Conservation (phyloP, 139 green algal genomes). For the Astrephomene gubernaculifera region DNA sequence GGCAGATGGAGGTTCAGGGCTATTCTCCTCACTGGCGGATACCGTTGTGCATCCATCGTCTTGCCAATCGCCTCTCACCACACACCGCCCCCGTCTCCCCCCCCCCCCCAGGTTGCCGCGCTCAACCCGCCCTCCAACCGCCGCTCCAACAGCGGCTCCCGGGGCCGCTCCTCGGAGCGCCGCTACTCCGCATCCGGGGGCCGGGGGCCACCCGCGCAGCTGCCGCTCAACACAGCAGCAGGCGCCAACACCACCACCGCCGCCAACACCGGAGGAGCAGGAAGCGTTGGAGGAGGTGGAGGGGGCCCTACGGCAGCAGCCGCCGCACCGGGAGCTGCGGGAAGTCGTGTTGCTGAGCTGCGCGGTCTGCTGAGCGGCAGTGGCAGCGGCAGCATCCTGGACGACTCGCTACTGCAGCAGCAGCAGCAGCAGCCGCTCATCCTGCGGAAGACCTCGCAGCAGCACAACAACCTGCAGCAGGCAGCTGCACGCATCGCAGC, state of each 20-base stretch:
- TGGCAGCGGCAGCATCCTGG: conserved; percentile 9
- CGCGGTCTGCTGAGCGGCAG: too few relatives aligned
- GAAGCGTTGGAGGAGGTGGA: too few relatives aligned
- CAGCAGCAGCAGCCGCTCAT: background rate
- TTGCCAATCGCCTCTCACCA: too few relatives aligned
- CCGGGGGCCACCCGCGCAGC: background rate
- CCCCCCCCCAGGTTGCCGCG: background rate
- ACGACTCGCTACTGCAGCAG: background rate
- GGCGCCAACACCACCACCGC: too few relatives aligned
- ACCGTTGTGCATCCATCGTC: too few relatives aligned
- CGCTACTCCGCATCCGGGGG: background rate
- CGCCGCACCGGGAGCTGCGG: background rate
- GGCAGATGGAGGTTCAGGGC: too few relatives aligned
- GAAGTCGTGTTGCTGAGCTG: background rate
- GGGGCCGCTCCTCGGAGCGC: conserved; percentile 9
- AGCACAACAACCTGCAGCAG: background rate
- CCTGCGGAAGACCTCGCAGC: conserved; percentile 26
- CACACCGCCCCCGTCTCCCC: too few relatives aligned
- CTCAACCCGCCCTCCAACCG: background rate
- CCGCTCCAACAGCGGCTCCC: background rate
- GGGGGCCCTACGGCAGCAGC: too few relatives aligned
- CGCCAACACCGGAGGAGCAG: too few relatives aligned
- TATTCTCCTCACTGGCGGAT: too few relatives aligned
- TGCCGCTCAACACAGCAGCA: too few relatives aligned
- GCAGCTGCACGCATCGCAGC: background rate